These are phyloP conservation scores for Logfia minima DNA, from an alignment of 129 eudicot genomes.

Conservation along the genomic window DNA sequence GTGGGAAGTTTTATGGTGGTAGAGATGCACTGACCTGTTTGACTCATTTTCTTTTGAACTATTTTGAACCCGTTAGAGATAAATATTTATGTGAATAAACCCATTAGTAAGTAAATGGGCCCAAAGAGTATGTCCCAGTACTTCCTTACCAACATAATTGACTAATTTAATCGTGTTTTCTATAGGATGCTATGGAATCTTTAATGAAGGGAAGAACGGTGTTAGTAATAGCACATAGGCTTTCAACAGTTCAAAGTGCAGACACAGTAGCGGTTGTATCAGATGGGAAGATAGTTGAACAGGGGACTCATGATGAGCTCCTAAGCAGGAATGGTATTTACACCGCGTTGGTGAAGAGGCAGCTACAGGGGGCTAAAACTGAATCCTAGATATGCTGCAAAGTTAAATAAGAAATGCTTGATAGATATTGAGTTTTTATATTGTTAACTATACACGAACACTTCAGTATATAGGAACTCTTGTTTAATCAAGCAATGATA, in stretches of 20 bases:
- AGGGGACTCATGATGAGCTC: slow-evolving; percentile 65
- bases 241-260: slow-evolving; percentile 71
- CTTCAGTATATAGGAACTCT: slow-evolving; percentile 15
- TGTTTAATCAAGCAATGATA: slow-evolving; percentile 5
- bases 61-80: no score
- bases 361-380: slow-evolving; percentile 50
- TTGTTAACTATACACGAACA: background rate
- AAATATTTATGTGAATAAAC: no score
- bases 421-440: slow-evolving; percentile 4
- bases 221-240: slow-evolving; percentile 71
- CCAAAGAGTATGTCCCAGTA: background rate
- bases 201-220: slow-evolving; percentile 72
- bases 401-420: slow-evolving; percentile 24
- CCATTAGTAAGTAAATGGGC: background rate
- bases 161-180: slow-evolving; percentile 5
- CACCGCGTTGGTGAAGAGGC: slow-evolving; percentile 60
- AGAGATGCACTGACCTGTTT: background rate
- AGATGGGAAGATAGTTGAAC: slow-evolving; percentile 68
- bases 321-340: slow-evolving; percentile 57
- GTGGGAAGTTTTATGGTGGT: background rate
- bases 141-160: background rate
- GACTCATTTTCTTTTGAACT: background rate
- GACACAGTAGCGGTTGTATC: slow-evolving; percentile 61
- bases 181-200: slow-evolving; percentile 70
- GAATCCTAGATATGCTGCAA: slow-evolving; percentile 35